Base-by-base conservation (phyloP, 164 flowering plant species). In the Malania oleifera region DNA sequence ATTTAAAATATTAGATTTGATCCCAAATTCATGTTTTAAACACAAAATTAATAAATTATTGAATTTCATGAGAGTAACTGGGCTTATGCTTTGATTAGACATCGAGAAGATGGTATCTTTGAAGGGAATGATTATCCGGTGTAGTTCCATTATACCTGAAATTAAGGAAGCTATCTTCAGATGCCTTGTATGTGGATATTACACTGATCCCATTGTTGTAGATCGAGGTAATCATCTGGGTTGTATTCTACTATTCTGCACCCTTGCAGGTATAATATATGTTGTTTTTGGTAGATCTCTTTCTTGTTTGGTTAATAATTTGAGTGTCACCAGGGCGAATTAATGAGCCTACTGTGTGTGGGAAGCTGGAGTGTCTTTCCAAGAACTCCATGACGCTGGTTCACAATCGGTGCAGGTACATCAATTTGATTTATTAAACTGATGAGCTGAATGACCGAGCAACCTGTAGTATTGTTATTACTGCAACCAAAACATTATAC, bases 21-120 rank as follows among this genome's bases (percentile, higher is more conserved):
- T n/a, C n/a, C n/a, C n/a, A n/a, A n/a, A n/a, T n/a, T n/a, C n/a
- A n/a, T n/a, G n/a, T n/a, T n/a, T n/a, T n/a, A n/a, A n/a, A n/a
- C n/a, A n/a, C n/a, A n/a, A n/a, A n/a, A n/a, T n/a, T n/a, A n/a
- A n/a, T n/a, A n/a, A n/a, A n/a, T n/a, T n/a, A n/a, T n/a, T n/a
- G n/a, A n/a, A n/a, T n/a, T n/a, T n/a, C n/a, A n/a, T n/a, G n/a
- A n/a, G n/a, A n/a, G n/a, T n/a, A n/a, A n/a, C n/a, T n/a, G n/a
- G n/a, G n/a, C n/a, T 31, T 20, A 47, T 70, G 55, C 0, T 37
- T 62, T 72, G 24, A 25, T 27, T 65, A 86, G 96, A 89, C 54
- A 86, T 86, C 66, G 97, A 90, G 75, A 93, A 86, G 84, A 84
- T 93, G 99, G 84, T 93, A 18, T 88, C 97, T 0, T 66, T 93